Evolutionary conservation across 2,329 filamentous ascomycete genomes (phyloP).

Genomic region (Fusarium anguioides): DNA sequence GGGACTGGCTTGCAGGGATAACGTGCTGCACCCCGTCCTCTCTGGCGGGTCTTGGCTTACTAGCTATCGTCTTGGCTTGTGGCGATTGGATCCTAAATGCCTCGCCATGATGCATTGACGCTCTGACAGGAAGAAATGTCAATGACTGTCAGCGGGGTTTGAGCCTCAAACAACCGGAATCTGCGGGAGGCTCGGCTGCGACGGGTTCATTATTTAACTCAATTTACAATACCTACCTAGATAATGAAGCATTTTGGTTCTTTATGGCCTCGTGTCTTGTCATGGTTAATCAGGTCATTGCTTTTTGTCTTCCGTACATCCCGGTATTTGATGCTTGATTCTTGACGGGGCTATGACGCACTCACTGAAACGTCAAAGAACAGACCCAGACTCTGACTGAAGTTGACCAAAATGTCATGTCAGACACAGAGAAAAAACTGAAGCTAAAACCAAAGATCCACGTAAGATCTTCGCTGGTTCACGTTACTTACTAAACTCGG

Average conservation of each 20-base stretch:
- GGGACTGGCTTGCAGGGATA: constrained; percentile 13
- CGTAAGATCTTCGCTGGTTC: constrained; percentile 18
- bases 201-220: constrained; percentile 8
- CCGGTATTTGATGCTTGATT: constrained; percentile 22
- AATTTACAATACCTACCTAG: no score
- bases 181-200: constrained; percentile 35
- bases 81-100: constrained; percentile 39
- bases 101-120: constrained; percentile 23
- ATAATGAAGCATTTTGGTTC: neutral
- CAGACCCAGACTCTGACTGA: neutral
- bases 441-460: constrained; percentile 1
- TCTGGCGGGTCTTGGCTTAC: constrained; percentile 29
- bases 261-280: constrained; percentile 7
- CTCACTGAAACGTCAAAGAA: constrained; percentile 22
- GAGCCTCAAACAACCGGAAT: constrained; percentile 37
- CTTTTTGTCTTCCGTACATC: constrained; percentile 23
- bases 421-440: constrained; percentile 4
- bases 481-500: constrained; percentile 13
- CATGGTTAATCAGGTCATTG: constrained; percentile 9
- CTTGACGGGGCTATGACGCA: constrained; percentile 38
- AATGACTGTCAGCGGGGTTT: constrained; percentile 21
- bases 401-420: neutral
- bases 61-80: constrained; percentile 28
- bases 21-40: constrained; percentile 30
- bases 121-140: constrained; percentile 3